Evolutionary conservation across 1,284 basidiomycete species (phyloP), one percentile per base, ranked within the genome.

Genomic region (Pyrrhoderma lamaoense): DNA sequence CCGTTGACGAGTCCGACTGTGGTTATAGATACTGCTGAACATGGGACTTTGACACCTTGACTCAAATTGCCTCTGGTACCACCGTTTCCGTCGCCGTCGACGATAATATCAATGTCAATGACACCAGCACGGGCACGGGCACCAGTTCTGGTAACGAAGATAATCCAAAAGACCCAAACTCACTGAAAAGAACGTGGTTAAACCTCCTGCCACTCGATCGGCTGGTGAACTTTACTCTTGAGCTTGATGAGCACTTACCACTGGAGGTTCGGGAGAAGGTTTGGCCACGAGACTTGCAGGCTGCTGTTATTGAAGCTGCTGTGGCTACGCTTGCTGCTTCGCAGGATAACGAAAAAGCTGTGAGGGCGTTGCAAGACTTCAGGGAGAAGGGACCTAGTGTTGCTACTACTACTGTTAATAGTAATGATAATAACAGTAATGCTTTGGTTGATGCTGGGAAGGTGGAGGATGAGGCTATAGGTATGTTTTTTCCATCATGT

Each of bases 221-320:
- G 27, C 35, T 56, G 23, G 42, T 56, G 21, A 36, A 44, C 16
- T 39, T 52, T n/a, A 39, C 45, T 22, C 25, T 56, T 18, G 48
- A 52, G 27, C 51, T 56, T 9, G 54, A 52, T 34, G 54, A 52
- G 22, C 34, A 48, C 25, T 45, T 43, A 9, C 39, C 51, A 21
- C 23, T 38, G 27, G 25, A 19, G 13, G 45, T 52, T 2, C 46
- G 36, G 18, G 21, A 16, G 3, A 47, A 49, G 14, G 38, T 56
- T 34, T 56, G 54, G 54, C 54, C 54, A 23, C 31, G 14, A 19
- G 51, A 55, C 23, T 21, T 56, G n/a, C 45, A 42, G 25, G 42
- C 52, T 23, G 47, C 47, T 16, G 51, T 50, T 9, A 31, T 56
- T 16, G 42, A 43, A 34, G 48, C 52, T 13, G 52, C 47, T n/a